Conservation (phyloP, 78 protist genomes). For the Capsaspora owczarzaki region DNA sequence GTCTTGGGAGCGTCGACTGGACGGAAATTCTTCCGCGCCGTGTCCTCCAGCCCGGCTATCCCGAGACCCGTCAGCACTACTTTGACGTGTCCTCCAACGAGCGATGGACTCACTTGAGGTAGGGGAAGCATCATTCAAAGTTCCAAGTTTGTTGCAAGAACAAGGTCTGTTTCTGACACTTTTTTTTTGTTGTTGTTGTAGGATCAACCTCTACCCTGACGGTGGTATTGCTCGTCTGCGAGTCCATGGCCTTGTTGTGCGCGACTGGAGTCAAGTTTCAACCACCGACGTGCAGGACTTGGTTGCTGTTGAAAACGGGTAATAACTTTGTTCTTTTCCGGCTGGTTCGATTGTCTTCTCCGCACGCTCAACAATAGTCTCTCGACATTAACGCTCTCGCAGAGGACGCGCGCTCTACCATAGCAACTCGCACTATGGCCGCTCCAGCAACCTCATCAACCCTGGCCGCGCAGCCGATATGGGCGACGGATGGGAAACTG, state of each 20-base stretch:
- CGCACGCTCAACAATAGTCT: too few species aligned
- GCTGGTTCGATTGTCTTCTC: not conserved
- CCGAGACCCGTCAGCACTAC: constrained; percentile 16
- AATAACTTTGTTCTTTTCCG: not conserved
- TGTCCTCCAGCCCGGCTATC: constrained; percentile 34
- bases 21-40: constrained; percentile 27
- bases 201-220: constrained; percentile 55
- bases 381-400: too few species aligned
- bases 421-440: constrained; percentile 63
- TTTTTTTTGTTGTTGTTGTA: not conserved
- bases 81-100: not conserved
- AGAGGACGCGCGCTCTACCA: constrained; percentile 34
- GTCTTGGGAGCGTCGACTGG: constrained; percentile 25
- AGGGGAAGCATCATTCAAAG: too few species aligned
- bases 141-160: not conserved
- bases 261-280: constrained; percentile 40
- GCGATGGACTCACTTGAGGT: constrained; percentile 60
- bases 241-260: constrained; percentile 30
- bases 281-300: constrained; percentile 41
- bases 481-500: constrained; percentile 78
- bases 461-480: constrained; percentile 64
- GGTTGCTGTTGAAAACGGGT: constrained; percentile 53
- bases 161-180: not conserved
- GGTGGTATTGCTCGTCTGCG: constrained; percentile 73
- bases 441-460: constrained; percentile 54